A percentile compares a stretch with the other conserved stretches of the same genome.
Evolutionary conservation across 2,329 filamentous ascomycete species (phyloP).

Genomic region (Apiospora koreana): DNA sequence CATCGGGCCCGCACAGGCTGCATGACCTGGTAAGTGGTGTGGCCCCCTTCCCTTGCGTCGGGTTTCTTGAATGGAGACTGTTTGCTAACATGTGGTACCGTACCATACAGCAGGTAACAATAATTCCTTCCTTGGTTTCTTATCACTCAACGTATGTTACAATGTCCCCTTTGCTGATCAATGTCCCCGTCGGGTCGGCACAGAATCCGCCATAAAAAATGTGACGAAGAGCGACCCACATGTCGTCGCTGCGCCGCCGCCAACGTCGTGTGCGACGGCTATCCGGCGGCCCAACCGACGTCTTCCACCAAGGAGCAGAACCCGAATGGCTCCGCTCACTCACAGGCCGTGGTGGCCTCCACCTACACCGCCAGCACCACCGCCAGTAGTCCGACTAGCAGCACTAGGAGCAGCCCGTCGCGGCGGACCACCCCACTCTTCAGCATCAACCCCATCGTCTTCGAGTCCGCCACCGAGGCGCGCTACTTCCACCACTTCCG

Average conservation of each 20-base stretch:
- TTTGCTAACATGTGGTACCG: background rate
- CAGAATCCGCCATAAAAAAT: background rate
- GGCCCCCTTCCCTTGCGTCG: background rate
- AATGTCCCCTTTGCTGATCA: background rate
- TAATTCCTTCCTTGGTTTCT: background rate
- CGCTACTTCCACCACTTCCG: constrained; percentile 7
- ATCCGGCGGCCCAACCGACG: background rate
- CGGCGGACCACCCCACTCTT: background rate
- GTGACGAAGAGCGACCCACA: background rate
- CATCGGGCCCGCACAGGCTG: background rate
- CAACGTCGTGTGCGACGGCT: background rate
- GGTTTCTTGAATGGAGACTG: background rate
- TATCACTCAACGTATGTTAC: background rate
- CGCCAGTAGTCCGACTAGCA: background rate
- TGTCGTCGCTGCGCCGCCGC: constrained; percentile 3
- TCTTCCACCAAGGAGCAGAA: background rate
- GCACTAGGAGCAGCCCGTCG: background rate
- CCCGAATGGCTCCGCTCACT: background rate
- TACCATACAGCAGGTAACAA: constrained; percentile 4
- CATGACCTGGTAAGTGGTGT: constrained; percentile 7
- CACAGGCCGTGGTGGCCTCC: background rate
- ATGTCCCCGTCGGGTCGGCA: background rate
- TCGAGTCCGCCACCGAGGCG: constrained; percentile 6
- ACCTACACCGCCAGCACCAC: background rate
- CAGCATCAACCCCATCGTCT: background rate